Percentiles rank a stretch among this genome's conserved stretches.
phyloP scores from a whole-genome alignment of 164 flowering plant species.

The Warburgia ugandensis region DNA sequence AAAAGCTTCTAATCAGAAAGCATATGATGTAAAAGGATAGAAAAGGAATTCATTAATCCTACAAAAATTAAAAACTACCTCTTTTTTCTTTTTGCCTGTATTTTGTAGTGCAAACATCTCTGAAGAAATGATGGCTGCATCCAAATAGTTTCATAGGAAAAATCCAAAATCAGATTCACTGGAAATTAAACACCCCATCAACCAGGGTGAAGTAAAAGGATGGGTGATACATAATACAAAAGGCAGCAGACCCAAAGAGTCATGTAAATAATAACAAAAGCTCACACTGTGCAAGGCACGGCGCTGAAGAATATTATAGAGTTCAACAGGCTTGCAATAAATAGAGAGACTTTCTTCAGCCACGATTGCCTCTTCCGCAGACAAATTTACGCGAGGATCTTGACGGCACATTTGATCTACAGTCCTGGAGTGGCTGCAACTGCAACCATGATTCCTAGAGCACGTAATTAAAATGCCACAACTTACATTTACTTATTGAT shows the following conservation, averaged over 20 bases:
- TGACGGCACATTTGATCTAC: conserved; percentile 67
- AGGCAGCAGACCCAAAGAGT: background rate
- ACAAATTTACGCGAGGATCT: conserved; percentile 55
- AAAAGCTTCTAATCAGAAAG: too few species aligned
- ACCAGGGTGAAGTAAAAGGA: background rate
- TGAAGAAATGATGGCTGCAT: conserved; percentile 82
- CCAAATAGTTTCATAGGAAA: conserved; percentile 14
- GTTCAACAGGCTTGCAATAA: conserved; percentile 96
- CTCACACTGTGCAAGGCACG: conserved; percentile 71
- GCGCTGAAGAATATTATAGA: conserved; percentile 91
- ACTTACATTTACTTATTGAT: conserved; percentile 2
- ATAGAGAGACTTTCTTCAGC: conserved; percentile 83
- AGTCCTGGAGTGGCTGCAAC: conserved; percentile 35
- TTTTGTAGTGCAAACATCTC: conserved; percentile 75
- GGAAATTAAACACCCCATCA: background rate
- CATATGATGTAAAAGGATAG: too few species aligned
- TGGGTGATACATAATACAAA: background rate
- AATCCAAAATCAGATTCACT: background rate
- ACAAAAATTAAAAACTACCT: conserved; percentile 30
- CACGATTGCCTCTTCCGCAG: conserved; percentile 69
- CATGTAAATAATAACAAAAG: too few species aligned
- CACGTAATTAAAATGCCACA: conserved; percentile 15
- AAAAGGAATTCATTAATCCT: background rate
- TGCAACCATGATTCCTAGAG: conserved; percentile 29
- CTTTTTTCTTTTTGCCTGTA: conserved; percentile 56